A percentile compares a stretch with the other conserved stretches of the same genome.
phyloP scores from a whole-genome alignment of 768 basidiomycete genomes.

The Hirschioporus abietinus region DNA sequence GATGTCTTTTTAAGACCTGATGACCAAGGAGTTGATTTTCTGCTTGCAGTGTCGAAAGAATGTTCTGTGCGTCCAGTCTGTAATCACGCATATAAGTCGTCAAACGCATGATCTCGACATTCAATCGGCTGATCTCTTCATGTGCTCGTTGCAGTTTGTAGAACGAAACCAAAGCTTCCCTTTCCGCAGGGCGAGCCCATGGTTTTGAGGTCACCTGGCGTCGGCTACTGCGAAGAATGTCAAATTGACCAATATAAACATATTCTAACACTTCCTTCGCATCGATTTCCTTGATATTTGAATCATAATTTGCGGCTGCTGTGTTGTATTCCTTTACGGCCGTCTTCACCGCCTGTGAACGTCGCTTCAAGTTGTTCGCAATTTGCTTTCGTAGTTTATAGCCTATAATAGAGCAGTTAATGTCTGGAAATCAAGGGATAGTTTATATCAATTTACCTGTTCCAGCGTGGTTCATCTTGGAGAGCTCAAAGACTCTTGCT shows the following conservation, averaged over 20 bases:
- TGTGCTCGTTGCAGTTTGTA: conserved; percentile 17
- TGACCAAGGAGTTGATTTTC: not conserved
- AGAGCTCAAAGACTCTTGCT: conserved; percentile 16
- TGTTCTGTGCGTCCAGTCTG: not conserved
- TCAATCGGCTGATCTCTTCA: conserved; percentile 14
- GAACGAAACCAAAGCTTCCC: conserved; percentile 11
- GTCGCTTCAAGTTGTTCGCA: conserved; percentile 15
- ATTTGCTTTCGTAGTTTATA: conserved; percentile 21
- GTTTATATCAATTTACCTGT: conserved; percentile 12
- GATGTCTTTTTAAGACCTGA: not conserved
- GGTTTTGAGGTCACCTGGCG: conserved; percentile 16
- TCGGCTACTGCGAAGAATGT: conserved; percentile 17
- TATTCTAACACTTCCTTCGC: conserved; percentile 18
- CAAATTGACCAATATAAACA: conserved; percentile 16
- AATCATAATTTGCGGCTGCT: conserved; percentile 9
- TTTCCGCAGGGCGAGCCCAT: conserved; percentile 16
- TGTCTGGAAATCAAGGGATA: not conserved
- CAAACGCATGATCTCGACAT: conserved; percentile 18
- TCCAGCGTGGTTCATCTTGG: conserved; percentile 15
- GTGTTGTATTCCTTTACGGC: conserved; percentile 16
- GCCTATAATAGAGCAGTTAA: conserved; percentile 8
- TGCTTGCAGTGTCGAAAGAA: not conserved
- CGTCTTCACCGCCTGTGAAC: conserved; percentile 15
- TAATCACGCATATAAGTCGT: conserved; percentile 16
- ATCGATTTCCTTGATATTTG: conserved; percentile 10